phyloP scores from a whole-genome alignment of 805 yeast genomes.

The Yarrowia sp. region DNA sequence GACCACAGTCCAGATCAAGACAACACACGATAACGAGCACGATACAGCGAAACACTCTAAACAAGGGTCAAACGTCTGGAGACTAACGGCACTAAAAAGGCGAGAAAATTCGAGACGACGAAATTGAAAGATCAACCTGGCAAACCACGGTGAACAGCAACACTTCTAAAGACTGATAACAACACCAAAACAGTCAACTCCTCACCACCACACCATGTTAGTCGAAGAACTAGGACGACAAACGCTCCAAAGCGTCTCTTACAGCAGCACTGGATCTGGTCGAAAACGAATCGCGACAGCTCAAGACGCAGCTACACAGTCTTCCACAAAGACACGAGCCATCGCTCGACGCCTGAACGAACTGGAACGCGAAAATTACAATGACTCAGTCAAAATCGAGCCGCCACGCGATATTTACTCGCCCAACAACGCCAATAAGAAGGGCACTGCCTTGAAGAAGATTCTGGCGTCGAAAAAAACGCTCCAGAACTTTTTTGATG shows the following conservation, averaged over 20 bases:
- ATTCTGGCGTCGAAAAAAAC: slow-evolving; percentile 52
- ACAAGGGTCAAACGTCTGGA: too few species aligned
- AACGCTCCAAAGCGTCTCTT: slow-evolving; percentile 25
- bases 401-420: slow-evolving; percentile 44
- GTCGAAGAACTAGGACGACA: slow-evolving; percentile 36
- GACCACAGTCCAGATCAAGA: too few species aligned
- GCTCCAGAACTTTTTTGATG: slow-evolving; percentile 53
- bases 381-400: slow-evolving; percentile 49
- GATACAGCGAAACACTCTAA: too few species aligned
- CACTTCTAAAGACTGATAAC: too few species aligned
- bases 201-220: slow-evolving; percentile 10
- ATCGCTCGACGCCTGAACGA: slow-evolving; percentile 46
- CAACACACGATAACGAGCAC: too few species aligned
- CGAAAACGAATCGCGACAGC: slow-evolving; percentile 31
- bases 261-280: slow-evolving; percentile 23
- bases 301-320: slow-evolving; percentile 25
- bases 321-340: slow-evolving; percentile 43
- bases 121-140: too few species aligned
- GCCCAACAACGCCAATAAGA: slow-evolving; percentile 34
- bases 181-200: too few species aligned
- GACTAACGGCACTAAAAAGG: too few species aligned
- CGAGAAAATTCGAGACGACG: too few species aligned
- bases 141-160: too few species aligned
- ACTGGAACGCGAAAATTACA: slow-evolving; percentile 51
- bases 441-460: slow-evolving; percentile 44